A percentile compares a stretch with the other conserved stretches of the same genome.
Evolutionary conservation across 345 rosid genomes (phyloP).

Genomic region (Turritis glabra): DNA sequence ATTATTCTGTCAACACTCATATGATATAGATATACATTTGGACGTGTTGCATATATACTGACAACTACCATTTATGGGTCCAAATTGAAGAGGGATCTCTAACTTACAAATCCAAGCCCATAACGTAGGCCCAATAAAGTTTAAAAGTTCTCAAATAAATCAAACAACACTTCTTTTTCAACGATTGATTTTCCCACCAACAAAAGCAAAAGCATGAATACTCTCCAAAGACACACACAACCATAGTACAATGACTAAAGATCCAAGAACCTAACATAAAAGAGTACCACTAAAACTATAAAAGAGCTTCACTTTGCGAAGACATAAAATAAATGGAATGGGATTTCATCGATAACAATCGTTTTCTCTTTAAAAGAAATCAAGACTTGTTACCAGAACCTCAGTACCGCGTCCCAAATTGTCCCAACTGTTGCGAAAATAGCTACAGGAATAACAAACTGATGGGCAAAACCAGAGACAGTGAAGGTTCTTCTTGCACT

Average conservation of each 20-base stretch:
- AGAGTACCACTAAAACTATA: conserved; percentile 2
- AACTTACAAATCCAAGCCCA: conserved; percentile 25
- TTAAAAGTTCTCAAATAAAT: not conserved
- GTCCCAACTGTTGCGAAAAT: conserved; percentile 8
- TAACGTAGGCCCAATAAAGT: conserved; percentile 15
- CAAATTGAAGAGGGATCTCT: not conserved
- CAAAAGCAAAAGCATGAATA: conserved; percentile 17
- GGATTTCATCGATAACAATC: not conserved
- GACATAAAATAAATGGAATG: not conserved
- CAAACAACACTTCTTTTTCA: not conserved
- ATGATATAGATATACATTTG: not conserved
- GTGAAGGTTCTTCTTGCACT: conserved; percentile 3
- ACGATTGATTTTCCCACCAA: conserved; percentile 1
- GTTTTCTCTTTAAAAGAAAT: not conserved
- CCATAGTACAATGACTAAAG: not conserved
- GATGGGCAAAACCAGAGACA: not conserved
- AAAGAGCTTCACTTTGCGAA: not conserved
- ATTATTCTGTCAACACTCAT: not conserved
- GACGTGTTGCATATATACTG: conserved; percentile 2
- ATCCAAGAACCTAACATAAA: not conserved
- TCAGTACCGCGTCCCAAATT: conserved; percentile 12
- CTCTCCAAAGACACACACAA: not conserved
- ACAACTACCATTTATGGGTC: not conserved
- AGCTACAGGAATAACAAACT: conserved; percentile 1
- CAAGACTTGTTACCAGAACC: conserved; percentile 19